phyloP scores from a whole-genome alignment of 208 protist species.

The Zelonia costaricensis region DNA sequence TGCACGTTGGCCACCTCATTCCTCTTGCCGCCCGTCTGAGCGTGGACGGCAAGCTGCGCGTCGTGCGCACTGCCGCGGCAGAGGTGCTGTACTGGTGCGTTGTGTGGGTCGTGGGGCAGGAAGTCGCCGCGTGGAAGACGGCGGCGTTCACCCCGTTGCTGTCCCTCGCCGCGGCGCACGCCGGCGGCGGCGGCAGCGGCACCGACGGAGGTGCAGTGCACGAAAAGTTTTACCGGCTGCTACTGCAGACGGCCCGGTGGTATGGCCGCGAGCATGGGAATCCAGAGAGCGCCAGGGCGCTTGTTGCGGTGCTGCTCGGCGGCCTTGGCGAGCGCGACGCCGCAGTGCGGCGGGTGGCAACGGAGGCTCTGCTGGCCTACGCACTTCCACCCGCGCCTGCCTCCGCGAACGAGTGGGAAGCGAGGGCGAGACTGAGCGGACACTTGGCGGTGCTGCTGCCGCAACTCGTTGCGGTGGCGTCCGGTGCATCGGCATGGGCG shows the following conservation, averaged over 20 bases:
- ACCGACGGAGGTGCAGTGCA: not conserved
- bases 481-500: not conserved
- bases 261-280: not conserved
- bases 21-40: conserved; percentile 66
- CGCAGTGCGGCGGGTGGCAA: conserved; percentile 13
- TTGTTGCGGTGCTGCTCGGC: conserved; percentile 7
- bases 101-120: conserved; percentile 63
- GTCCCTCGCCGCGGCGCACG: conserved; percentile 55
- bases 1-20: conserved; percentile 72
- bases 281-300: not conserved
- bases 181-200: conserved; percentile 34
- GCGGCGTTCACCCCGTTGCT: conserved; percentile 48
- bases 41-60: conserved; percentile 43
- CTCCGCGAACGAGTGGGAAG: not conserved
- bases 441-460: not conserved
- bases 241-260: conserved; percentile 13
- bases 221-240: not conserved
- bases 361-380: conserved; percentile 20
- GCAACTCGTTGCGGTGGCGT: conserved; percentile 4
- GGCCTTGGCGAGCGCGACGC: conserved; percentile 8
- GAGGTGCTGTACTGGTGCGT: conserved; percentile 90
- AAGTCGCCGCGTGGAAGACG: conserved; percentile 31
- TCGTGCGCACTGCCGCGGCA: conserved; percentile 77
- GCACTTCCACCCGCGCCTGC: conserved; percentile 12
- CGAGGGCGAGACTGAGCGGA: not conserved